A percentile compares a stretch with the other conserved stretches of the same genome.
phyloP scores from a whole-genome alignment of 1,284 basidiomycete species.

The Pascua guehoae region DNA sequence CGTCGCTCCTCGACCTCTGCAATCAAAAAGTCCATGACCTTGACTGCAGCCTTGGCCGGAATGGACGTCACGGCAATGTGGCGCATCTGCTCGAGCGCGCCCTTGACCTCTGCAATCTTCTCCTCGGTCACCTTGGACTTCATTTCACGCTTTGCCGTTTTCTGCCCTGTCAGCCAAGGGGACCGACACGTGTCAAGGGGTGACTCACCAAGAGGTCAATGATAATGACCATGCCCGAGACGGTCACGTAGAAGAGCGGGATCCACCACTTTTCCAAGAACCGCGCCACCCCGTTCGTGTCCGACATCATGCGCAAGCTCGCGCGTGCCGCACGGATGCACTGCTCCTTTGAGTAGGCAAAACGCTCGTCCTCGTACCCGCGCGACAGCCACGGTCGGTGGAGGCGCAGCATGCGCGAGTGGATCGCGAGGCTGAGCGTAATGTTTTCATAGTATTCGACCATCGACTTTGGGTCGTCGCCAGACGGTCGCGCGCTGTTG shows the following conservation, averaged over 20 bases:
- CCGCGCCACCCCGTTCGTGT: slow-evolving; percentile 38
- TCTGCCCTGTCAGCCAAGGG: slow-evolving; percentile 7
- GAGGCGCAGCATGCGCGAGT: slow-evolving; percentile 47
- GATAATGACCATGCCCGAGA: slow-evolving; percentile 48
- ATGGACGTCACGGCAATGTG: slow-evolving; percentile 46
- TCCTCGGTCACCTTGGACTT: slow-evolving; percentile 38
- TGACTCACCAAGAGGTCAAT: slow-evolving; percentile 46
- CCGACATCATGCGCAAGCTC: slow-evolving; percentile 47
- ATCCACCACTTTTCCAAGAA: slow-evolving; percentile 52
- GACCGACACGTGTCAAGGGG: not conserved
- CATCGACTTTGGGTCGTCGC: slow-evolving; percentile 36
- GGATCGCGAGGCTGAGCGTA: slow-evolving; percentile 47
- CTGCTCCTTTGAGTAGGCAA: slow-evolving; percentile 49
- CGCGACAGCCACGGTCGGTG: slow-evolving; percentile 48
- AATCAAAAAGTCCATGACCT: slow-evolving; percentile 49
- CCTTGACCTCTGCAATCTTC: slow-evolving; percentile 45
- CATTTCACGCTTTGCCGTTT: slow-evolving; percentile 40
- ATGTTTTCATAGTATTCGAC: slow-evolving; percentile 50
- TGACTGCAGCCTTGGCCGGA: slow-evolving; percentile 46
- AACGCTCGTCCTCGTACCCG: slow-evolving; percentile 45
- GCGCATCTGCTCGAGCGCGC: slow-evolving; percentile 43
- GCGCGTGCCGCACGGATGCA: slow-evolving; percentile 50
- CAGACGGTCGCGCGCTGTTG: slow-evolving; percentile 14
- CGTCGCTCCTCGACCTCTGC: slow-evolving; percentile 47
- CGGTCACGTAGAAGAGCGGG: slow-evolving; percentile 47